Conservation (phyloP, 345 rosid species). For the Corchorus capsularis region DNA sequence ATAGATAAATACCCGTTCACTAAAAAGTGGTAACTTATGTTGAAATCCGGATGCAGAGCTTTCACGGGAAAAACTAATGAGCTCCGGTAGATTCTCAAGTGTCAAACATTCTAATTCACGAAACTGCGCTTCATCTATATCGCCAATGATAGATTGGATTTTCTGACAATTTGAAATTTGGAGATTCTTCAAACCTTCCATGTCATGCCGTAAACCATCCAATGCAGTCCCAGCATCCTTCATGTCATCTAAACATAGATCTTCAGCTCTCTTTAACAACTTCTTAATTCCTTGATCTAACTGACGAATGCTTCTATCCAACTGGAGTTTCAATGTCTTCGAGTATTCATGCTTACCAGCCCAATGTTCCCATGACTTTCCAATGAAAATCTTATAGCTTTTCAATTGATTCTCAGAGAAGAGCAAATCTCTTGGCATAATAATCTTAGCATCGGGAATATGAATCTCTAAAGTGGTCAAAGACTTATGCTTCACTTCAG, state of each 20-base stretch:
- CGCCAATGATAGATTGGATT: not conserved
- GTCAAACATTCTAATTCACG: not conserved
- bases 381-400: not conserved
- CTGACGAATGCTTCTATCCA: not conserved
- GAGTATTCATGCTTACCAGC: not conserved
- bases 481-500: conserved; percentile 23
- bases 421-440: not conserved
- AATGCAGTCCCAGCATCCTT: not conserved
- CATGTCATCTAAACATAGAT: not conserved
- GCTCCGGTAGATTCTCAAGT: not conserved
- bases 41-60: not conserved
- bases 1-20: not conserved
- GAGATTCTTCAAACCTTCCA: not conserved
- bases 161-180: not conserved
- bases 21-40: not conserved
- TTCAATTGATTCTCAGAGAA: not conserved
- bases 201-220: not conserved
- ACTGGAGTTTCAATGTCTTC: not conserved
- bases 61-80: not conserved
- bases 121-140: not conserved
- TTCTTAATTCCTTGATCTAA: not conserved
- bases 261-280: conserved; percentile 11
- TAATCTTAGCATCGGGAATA: not conserved
- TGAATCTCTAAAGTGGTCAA: conserved; percentile 16
- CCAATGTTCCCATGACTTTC: not conserved